Percentiles rank a stretch among this genome's conserved stretches.
phyloP scores from a whole-genome alignment of 257 asterid species.

The Craterostigma plantagineum region DNA sequence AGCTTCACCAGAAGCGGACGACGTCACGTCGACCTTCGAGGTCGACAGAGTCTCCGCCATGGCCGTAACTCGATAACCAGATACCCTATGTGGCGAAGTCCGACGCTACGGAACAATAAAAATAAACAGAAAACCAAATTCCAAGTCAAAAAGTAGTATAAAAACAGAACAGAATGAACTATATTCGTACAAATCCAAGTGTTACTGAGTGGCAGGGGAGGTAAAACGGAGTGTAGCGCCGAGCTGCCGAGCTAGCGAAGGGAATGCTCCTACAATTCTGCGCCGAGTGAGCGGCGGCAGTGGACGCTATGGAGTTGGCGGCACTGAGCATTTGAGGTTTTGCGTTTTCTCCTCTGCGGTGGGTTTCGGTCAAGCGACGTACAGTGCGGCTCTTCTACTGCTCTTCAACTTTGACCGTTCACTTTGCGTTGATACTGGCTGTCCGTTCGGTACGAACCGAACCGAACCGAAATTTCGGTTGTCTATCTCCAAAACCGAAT shows the following conservation, averaged over 20 bases:
- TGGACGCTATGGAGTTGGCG: not conserved
- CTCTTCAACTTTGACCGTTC: too few relatives aligned
- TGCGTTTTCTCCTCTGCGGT: too few relatives aligned
- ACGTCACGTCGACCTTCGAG: constrained; percentile 17
- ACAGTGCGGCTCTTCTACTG: too few relatives aligned
- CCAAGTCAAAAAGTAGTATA: not conserved
- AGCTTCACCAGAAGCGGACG: constrained; percentile 22
- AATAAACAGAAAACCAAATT: not conserved
- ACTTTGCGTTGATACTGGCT: too few relatives aligned
- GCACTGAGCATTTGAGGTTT: too few relatives aligned
- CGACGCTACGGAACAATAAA: not conserved
- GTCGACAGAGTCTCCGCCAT: constrained; percentile 54
- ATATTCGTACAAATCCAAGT: too few relatives aligned
- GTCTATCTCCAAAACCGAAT: too few relatives aligned
- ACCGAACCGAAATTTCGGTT: too few relatives aligned
- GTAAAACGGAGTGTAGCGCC: constrained; percentile 6
- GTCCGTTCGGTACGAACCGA: too few relatives aligned
- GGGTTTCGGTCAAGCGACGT: too few relatives aligned
- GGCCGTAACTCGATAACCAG: constrained; percentile 33
- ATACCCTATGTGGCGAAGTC: constrained; percentile 12
- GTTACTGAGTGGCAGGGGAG: constrained; percentile 8
- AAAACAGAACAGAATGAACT: constrained; percentile 9
- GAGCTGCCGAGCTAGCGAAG: constrained; percentile 9
- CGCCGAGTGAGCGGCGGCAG: constrained; percentile 8
- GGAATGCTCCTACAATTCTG: constrained; percentile 8